Evolutionary conservation across 2,329 filamentous ascomycete genomes (phyloP).

Genomic region (Monilinia fructicola): DNA sequence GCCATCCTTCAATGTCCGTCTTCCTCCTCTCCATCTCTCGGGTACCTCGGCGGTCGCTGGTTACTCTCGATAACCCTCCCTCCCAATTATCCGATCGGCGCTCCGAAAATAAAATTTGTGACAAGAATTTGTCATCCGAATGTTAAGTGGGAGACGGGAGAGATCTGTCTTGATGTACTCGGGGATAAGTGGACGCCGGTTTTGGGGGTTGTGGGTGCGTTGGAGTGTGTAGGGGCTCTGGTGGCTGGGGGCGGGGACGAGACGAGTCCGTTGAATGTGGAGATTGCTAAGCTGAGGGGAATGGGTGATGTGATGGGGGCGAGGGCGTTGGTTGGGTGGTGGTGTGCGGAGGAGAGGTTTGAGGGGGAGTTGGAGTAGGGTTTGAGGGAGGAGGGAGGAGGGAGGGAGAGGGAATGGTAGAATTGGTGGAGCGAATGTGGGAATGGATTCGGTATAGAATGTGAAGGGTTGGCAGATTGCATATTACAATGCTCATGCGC

Average conservation of each 20-base stretch:
- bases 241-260: conserved; percentile 68
- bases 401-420: too few species aligned
- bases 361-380: conserved; percentile 23
- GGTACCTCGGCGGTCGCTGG: conserved; percentile 67
- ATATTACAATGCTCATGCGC: background rate
- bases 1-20: conserved; percentile 47
- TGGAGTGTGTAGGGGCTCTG: conserved; percentile 71
- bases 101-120: conserved; percentile 77
- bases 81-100: conserved; percentile 70
- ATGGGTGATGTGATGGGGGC: conserved; percentile 66
- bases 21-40: conserved; percentile 61
- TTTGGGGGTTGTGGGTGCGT: conserved; percentile 74
- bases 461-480: background rate
- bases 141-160: conserved; percentile 69
- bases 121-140: conserved; percentile 88
- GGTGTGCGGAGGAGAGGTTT: conserved; percentile 51
- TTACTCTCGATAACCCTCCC: conserved; percentile 77
- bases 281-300: conserved; percentile 69
- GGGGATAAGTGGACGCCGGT: conserved; percentile 78
- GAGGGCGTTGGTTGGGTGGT: conserved; percentile 69
- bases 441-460: background rate
- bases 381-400: background rate
- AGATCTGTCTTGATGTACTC: conserved; percentile 91
- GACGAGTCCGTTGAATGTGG: conserved; percentile 70
- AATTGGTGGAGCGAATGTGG: background rate